Evolutionary conservation across 495 filamentous ascomycete species (phyloP).

Genomic region (Aspergillus sclerotiicarbonarius): DNA sequence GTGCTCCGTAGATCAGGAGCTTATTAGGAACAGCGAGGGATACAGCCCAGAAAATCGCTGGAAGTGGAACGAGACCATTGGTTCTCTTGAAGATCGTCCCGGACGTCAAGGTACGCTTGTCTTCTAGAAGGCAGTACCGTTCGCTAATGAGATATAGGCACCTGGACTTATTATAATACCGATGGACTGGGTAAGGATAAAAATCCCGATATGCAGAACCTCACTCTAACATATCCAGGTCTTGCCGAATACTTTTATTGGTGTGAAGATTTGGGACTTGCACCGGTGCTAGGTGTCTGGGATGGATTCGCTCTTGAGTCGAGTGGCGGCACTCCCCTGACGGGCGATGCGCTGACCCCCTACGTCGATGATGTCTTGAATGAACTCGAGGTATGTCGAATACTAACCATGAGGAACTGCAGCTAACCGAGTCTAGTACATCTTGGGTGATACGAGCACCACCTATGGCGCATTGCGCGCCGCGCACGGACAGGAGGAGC

Average conservation of each 20-base stretch:
- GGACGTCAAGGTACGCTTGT: conserved; percentile 32
- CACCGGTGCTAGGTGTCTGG: conserved; percentile 54
- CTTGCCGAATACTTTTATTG: conserved; percentile 58
- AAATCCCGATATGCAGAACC: too few relatives aligned
- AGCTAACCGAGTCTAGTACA: conserved; percentile 32
- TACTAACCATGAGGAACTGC: not conserved
- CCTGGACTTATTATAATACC: conserved; percentile 57
- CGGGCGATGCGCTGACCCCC: conserved; percentile 25
- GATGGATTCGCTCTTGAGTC: conserved; percentile 55
- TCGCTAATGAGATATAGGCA: conserved; percentile 25
- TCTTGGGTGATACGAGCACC: conserved; percentile 52
- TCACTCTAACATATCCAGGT: conserved; percentile 9
- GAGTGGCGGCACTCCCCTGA: conserved; percentile 25
- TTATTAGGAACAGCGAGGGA: conserved; percentile 39
- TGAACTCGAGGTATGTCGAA: conserved; percentile 49
- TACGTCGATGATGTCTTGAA: conserved; percentile 55
- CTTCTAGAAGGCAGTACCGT: not conserved
- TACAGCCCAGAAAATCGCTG: conserved; percentile 45
- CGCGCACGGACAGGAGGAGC: conserved; percentile 53
- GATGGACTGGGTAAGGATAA: conserved; percentile 41
- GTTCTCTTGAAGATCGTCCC: conserved; percentile 56
- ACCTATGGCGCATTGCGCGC: conserved; percentile 58
- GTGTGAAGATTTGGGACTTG: conserved; percentile 56
- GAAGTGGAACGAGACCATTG: conserved; percentile 66
- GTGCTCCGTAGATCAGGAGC: not conserved